Percentiles rank a stretch among this genome's conserved stretches.
phyloP scores from a whole-genome alignment of 805 yeast species.

The Candida tallmaniae region DNA sequence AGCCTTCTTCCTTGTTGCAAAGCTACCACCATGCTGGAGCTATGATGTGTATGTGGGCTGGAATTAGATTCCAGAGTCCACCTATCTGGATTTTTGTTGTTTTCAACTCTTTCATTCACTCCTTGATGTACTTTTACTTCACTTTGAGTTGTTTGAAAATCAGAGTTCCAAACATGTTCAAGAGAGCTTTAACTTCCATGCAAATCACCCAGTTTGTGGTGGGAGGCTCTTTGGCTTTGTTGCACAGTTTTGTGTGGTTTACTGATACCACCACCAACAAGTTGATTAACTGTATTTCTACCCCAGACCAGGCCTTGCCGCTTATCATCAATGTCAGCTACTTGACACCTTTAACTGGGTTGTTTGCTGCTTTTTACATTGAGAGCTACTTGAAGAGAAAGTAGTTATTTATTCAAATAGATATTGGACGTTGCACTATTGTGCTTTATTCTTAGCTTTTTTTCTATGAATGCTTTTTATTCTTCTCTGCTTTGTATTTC shows the following conservation, averaged over 20 bases:
- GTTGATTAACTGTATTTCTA: slow-evolving; percentile 44
- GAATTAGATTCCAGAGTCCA: slow-evolving; percentile 62
- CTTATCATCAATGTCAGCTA: slow-evolving; percentile 58
- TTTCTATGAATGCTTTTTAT: no score
- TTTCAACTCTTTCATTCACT: slow-evolving; percentile 74
- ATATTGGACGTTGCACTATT: neutral
- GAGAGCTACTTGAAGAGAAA: slow-evolving; percentile 45
- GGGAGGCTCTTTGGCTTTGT: slow-evolving; percentile 65
- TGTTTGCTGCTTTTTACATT: slow-evolving; percentile 62
- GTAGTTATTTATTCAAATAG: neutral
- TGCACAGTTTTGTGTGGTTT: slow-evolving; percentile 59
- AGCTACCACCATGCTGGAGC: slow-evolving; percentile 79
- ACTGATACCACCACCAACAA: slow-evolving; percentile 42
- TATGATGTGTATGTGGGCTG: slow-evolving; percentile 79
- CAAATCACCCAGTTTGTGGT: slow-evolving; percentile 66
- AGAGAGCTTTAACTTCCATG: slow-evolving; percentile 57
- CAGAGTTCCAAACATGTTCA: slow-evolving; percentile 52
- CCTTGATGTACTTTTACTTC: slow-evolving; percentile 70
- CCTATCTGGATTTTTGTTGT: slow-evolving; percentile 80
- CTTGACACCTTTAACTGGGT: slow-evolving; percentile 61
- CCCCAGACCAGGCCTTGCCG: slow-evolving; percentile 61
- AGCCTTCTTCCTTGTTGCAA: slow-evolving; percentile 61
- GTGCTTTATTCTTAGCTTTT: no score
- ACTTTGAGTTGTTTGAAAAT: slow-evolving; percentile 55
- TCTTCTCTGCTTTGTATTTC: no score